A percentile compares a stretch with the other conserved stretches of the same genome.
Conservation (phyloP, 495 filamentous ascomycete genomes). For the Cryomyces minteri region DNA sequence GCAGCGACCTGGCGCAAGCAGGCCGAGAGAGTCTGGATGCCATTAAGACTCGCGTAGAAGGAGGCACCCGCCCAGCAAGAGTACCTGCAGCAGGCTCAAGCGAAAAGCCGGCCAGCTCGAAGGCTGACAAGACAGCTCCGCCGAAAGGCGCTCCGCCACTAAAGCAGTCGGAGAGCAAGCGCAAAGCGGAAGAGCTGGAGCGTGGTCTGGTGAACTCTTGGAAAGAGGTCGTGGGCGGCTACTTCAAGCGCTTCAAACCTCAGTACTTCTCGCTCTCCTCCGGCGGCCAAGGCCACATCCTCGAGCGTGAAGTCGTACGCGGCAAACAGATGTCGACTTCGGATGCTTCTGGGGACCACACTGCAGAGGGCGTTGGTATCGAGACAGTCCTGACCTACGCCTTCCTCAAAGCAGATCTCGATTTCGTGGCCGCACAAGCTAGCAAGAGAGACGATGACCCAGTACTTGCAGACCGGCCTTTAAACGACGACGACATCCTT, state of each 20-base stretch:
- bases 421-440: slow-evolving; percentile 78
- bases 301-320: slow-evolving; percentile 8
- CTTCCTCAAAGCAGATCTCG: slow-evolving; percentile 79
- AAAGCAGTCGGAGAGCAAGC: slow-evolving; percentile 17
- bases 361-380: slow-evolving; percentile 19
- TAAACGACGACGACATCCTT: slow-evolving; percentile 59
- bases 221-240: slow-evolving; percentile 74
- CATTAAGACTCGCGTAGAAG: slow-evolving; percentile 19
- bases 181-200: slow-evolving; percentile 41
- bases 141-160: slow-evolving; percentile 4
- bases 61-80: slow-evolving; percentile 7
- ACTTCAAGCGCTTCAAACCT: slow-evolving; percentile 79
- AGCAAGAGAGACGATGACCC: slow-evolving; percentile 52
- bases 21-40: slow-evolving; percentile 18
- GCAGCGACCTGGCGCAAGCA: slow-evolving; percentile 4
- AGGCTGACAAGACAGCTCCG: slow-evolving; percentile 11
- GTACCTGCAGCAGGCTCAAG: slow-evolving; percentile 11
- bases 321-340: slow-evolving; percentile 6
- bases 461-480: slow-evolving; percentile 45
- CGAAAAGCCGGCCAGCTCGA: slow-evolving; percentile 10
- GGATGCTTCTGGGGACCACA: background rate
- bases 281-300: slow-evolving; percentile 14
- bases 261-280: slow-evolving; percentile 31
- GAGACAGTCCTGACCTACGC: slow-evolving; percentile 67
- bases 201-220: slow-evolving; percentile 53